Evolutionary conservation across 306 rosid genomes (phyloP).

Genomic region (Cotoneaster glaucophyllus): DNA sequence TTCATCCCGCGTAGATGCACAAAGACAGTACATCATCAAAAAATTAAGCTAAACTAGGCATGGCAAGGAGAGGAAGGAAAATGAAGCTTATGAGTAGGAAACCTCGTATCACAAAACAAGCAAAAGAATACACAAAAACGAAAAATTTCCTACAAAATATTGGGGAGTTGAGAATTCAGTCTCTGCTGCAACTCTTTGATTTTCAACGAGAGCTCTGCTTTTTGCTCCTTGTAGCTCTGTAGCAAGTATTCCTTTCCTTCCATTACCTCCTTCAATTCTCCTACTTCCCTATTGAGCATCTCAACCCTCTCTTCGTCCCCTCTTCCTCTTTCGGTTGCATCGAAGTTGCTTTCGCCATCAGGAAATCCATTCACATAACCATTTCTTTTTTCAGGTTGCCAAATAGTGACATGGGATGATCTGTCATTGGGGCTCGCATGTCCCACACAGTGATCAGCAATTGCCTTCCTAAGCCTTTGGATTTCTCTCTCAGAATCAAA

Average conservation of each 20-base stretch:
- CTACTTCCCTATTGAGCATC: slow-evolving; percentile 73
- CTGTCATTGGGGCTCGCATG: slow-evolving; percentile 38
- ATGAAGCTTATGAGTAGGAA: slow-evolving; percentile 22
- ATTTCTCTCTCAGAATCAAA: slow-evolving; percentile 81
- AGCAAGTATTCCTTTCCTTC: slow-evolving; percentile 87
- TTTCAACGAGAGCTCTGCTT: slow-evolving; percentile 63
- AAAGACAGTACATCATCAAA: slow-evolving; percentile 18
- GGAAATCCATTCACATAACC: slow-evolving; percentile 55
- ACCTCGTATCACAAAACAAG: slow-evolving; percentile 19
- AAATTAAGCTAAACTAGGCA: slow-evolving; percentile 37
- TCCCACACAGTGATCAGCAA: slow-evolving; percentile 83
- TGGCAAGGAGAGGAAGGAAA: slow-evolving; percentile 31
- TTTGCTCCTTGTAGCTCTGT: slow-evolving; percentile 89
- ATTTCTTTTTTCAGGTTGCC: slow-evolving; percentile 45
- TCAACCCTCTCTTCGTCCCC: slow-evolving; percentile 66
- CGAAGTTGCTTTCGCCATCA: slow-evolving; percentile 50
- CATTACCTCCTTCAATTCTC: slow-evolving; percentile 83
- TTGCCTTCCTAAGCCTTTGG: slow-evolving; percentile 83
- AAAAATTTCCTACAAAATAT: slow-evolving; percentile 66
- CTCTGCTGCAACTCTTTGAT: slow-evolving; percentile 80
- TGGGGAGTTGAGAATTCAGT: slow-evolving; percentile 86
- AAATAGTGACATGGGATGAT: slow-evolving; percentile 30
- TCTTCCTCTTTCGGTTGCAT: slow-evolving; percentile 41
- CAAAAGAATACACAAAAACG: slow-evolving; percentile 53
- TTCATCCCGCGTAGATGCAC: slow-evolving; percentile 22